Conservation (phyloP, 306 rosid species). For the Glycine tomentella region DNA sequence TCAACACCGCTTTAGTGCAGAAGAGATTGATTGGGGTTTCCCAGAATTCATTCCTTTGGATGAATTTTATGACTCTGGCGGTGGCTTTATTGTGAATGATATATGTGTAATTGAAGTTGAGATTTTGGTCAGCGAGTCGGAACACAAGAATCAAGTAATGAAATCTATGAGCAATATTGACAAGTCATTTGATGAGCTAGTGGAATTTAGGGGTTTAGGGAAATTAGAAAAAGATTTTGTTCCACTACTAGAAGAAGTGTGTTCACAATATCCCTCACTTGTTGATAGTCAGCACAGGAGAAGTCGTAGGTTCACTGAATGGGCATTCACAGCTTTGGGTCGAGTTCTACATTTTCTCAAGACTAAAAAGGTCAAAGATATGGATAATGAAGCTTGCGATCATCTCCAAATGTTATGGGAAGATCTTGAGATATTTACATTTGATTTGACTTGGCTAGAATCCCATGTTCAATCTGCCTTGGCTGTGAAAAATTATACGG, state of each 20-base stretch:
- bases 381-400: slow-evolving; percentile 27
- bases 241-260: slow-evolving; percentile 16
- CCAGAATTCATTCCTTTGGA: slow-evolving; percentile 59
- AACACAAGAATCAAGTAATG: neutral
- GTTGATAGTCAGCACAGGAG: slow-evolving; percentile 15
- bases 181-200: neutral
- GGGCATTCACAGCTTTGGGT: slow-evolving; percentile 6
- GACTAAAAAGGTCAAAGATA: slow-evolving; percentile 27
- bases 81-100: slow-evolving; percentile 55
- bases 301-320: slow-evolving; percentile 9
- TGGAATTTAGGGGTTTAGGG: slow-evolving; percentile 25
- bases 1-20: slow-evolving; percentile 55
- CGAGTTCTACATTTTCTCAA: slow-evolving; percentile 39
- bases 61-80: slow-evolving; percentile 51
- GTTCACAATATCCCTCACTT: slow-evolving; percentile 8
- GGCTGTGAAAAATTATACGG: slow-evolving; percentile 6
- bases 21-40: slow-evolving; percentile 61
- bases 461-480: slow-evolving; percentile 34
- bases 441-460: slow-evolving; percentile 42
- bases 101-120: slow-evolving; percentile 63
- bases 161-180: neutral
- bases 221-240: slow-evolving; percentile 23
- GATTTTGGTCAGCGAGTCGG: slow-evolving; percentile 45
- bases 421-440: slow-evolving; percentile 18
- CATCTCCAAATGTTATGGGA: slow-evolving; percentile 42